A percentile compares a stretch with the other conserved stretches of the same genome.
phyloP scores from a whole-genome alignment of 805 yeast species.

The Barnettozyma populi region DNA sequence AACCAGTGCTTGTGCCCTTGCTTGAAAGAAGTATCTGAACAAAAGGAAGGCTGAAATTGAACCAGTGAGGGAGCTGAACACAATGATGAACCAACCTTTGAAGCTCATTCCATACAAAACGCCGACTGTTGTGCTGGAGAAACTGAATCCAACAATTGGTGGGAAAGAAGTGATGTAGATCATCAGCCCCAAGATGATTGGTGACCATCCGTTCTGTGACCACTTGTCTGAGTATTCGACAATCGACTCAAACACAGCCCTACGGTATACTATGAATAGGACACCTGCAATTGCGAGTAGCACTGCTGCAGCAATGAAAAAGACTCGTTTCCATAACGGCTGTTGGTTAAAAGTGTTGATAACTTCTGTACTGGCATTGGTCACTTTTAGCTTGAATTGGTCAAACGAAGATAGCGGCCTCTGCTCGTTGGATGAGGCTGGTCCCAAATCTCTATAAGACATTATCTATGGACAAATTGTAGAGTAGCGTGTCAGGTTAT shows the following conservation, averaged over 20 bases:
- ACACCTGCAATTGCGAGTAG: constrained; percentile 6
- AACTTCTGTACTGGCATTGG: neutral
- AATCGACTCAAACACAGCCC: constrained; percentile 13
- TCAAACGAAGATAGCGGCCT: neutral
- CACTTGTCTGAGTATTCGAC: constrained; percentile 24
- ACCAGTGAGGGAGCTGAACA: constrained; percentile 65
- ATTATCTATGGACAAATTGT: neutral
- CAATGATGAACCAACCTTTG: constrained; percentile 73
- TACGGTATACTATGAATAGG: constrained; percentile 15
- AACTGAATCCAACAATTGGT: constrained; percentile 80
- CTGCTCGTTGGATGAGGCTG: neutral
- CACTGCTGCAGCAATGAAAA: neutral
- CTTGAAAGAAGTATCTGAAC: constrained; percentile 53
- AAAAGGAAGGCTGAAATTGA: constrained; percentile 68
- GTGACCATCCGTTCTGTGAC: constrained; percentile 29
- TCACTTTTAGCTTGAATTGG: constrained; percentile 3
- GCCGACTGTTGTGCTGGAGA: constrained; percentile 63
- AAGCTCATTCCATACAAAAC: constrained; percentile 73
- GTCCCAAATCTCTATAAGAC: neutral
- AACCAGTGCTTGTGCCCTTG: constrained; percentile 56
- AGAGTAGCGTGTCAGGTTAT: too few relatives aligned
- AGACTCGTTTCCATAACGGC: constrained; percentile 13
- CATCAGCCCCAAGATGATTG: constrained; percentile 42
- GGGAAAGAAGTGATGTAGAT: constrained; percentile 78
- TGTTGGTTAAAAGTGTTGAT: constrained; percentile 13